Evolutionary conservation across 2,329 filamentous ascomycete genomes (phyloP).

Genomic region (Anthostomella pinea): DNA sequence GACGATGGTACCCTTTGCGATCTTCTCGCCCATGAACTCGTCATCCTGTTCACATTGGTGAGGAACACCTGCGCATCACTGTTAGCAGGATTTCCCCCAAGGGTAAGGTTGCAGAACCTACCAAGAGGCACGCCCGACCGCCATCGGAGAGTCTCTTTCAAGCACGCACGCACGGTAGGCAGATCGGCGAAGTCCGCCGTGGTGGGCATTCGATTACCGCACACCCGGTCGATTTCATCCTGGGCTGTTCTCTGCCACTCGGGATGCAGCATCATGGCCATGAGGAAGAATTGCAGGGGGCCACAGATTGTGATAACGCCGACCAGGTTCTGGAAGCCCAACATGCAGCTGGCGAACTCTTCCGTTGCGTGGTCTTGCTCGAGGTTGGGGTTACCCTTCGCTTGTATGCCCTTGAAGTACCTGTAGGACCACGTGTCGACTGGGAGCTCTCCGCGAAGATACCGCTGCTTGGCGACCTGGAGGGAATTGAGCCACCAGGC

Average conservation of each 20-base stretch:
- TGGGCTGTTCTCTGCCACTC: slow-evolving; percentile 52
- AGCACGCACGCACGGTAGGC: slow-evolving; percentile 51
- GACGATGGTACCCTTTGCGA: slow-evolving; percentile 47
- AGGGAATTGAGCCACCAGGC: slow-evolving; percentile 46
- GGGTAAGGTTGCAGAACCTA: slow-evolving; percentile 16
- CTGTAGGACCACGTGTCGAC: slow-evolving; percentile 46
- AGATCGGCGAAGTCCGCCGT: slow-evolving; percentile 48
- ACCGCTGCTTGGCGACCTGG: slow-evolving; percentile 40
- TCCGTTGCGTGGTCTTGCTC: slow-evolving; percentile 43
- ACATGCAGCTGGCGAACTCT: slow-evolving; percentile 48
- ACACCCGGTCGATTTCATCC: slow-evolving; percentile 55
- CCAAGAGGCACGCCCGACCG: slow-evolving; percentile 53
- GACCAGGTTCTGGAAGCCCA: slow-evolving; percentile 50
- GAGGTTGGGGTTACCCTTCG: slow-evolving; percentile 38
- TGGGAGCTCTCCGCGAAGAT: slow-evolving; percentile 39
- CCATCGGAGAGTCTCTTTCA: slow-evolving; percentile 60
- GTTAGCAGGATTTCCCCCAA: slow-evolving; percentile 2
- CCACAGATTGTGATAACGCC: slow-evolving; percentile 49
- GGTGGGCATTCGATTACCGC: slow-evolving; percentile 51
- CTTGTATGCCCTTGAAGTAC: slow-evolving; percentile 44
- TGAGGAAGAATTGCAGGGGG: slow-evolving; percentile 49
- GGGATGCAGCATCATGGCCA: slow-evolving; percentile 52
- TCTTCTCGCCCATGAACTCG: slow-evolving; percentile 44
- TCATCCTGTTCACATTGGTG: slow-evolving; percentile 48
- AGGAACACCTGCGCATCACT: slow-evolving; percentile 41